Evolutionary conservation across 495 filamentous ascomycete genomes (phyloP).

Genomic region (Chaetomium cochliodes): DNA sequence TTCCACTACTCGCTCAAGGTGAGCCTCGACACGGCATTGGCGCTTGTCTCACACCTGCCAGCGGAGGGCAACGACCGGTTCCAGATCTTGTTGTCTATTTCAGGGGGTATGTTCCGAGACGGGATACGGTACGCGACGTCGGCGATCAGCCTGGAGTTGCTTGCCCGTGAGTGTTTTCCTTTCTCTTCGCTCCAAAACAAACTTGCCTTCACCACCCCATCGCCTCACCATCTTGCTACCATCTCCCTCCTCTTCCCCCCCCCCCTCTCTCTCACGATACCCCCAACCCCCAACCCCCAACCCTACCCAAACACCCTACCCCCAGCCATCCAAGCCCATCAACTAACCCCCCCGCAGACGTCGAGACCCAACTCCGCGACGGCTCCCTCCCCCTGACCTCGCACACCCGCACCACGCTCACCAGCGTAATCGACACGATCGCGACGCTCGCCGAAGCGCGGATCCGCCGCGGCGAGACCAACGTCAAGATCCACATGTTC

Average conservation of each 20-base stretch:
- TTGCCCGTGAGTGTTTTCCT: neutral
- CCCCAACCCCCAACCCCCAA: too few species aligned
- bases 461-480: slow-evolving; percentile 4
- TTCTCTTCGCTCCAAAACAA: too few species aligned
- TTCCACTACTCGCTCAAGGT: slow-evolving; percentile 3
- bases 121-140: slow-evolving; percentile 4
- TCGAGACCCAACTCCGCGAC: slow-evolving; percentile 1
- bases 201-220: too few species aligned
- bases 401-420: neutral
- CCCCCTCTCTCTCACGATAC: too few species aligned
- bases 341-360: neutral
- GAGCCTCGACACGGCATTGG: slow-evolving; percentile 7
- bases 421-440: neutral
- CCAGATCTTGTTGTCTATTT: neutral
- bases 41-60: neutral
- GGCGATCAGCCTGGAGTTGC: slow-evolving; percentile 6
- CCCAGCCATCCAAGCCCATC: too few species aligned
- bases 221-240: too few species aligned
- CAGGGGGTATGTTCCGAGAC: slow-evolving; percentile 7
- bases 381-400: slow-evolving; percentile 3
- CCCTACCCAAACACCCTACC: too few species aligned
- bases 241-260: too few species aligned
- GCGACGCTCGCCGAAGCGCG: neutral
- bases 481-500: slow-evolving; percentile 8
- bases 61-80: neutral